These are phyloP conservation scores for Incumbomyces delicatus DNA, from an alignment of 2,329 filamentous ascomycete species.

Conservation along the genomic window DNA sequence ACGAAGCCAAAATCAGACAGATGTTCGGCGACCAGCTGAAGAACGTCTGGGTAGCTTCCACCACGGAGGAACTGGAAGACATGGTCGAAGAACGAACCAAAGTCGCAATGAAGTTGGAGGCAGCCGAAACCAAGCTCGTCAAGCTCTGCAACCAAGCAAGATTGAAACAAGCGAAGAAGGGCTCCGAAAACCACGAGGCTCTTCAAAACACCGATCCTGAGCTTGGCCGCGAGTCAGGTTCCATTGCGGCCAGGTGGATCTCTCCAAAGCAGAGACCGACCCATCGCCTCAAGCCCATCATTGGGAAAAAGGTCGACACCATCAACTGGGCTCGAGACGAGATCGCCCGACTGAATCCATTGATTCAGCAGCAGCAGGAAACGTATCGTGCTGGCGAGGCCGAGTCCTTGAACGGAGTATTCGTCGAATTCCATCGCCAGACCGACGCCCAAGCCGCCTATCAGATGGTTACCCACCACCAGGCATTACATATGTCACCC, in stretches of 20 bases:
- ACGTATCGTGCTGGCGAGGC: slow-evolving; percentile 56
- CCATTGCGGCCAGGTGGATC: slow-evolving; percentile 65
- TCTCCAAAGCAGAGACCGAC: slow-evolving; percentile 63
- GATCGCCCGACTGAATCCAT: slow-evolving; percentile 63
- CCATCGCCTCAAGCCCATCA: slow-evolving; percentile 60
- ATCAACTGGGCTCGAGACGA: slow-evolving; percentile 81
- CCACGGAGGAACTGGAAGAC: slow-evolving; percentile 67
- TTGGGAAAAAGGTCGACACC: slow-evolving; percentile 85
- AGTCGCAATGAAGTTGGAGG: slow-evolving; percentile 71
- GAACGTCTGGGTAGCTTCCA: slow-evolving; percentile 72
- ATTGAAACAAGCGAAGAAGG: slow-evolving; percentile 44
- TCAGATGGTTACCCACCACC: slow-evolving; percentile 79
- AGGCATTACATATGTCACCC: slow-evolving; percentile 75
- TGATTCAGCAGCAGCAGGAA: slow-evolving; percentile 58
- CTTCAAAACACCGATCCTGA: slow-evolving; percentile 34
- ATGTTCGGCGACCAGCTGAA: slow-evolving; percentile 77
- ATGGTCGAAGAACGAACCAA: slow-evolving; percentile 73
- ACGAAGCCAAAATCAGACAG: slow-evolving; percentile 63
- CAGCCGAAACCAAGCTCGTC: slow-evolving; percentile 76
- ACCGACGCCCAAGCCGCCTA: slow-evolving; percentile 76
- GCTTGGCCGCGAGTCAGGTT: slow-evolving; percentile 57
- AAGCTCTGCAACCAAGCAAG: slow-evolving; percentile 65
- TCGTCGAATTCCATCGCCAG: slow-evolving; percentile 80
- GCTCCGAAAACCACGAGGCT: slow-evolving; percentile 24
- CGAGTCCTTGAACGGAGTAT: slow-evolving; percentile 64